Base-by-base conservation (phyloP, 176 grass and related monocot genomes). In the Lolium multiflorum region DNA sequence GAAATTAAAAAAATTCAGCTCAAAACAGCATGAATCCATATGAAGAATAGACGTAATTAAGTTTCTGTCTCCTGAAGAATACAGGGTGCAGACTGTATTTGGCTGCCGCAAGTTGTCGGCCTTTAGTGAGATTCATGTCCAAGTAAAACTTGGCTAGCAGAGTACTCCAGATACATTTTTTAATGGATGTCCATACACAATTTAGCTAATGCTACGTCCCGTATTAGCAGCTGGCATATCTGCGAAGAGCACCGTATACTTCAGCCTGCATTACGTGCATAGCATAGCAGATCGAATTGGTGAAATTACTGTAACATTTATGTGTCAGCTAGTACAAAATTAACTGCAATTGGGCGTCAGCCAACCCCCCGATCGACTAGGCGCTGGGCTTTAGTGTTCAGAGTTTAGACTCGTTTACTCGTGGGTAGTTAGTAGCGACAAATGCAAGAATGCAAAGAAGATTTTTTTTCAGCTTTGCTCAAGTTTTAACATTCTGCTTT, bases 81-180 rank as follows among this genome's bases (percentile, higher is more conserved):
- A 66, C 11, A 66, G 13, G 6, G 2, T 67, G 26, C 13, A 26
- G 6, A 50, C 3, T 47, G 4, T 6, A 41, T 46, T 41, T 59
- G 56, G 21, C 6, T 25, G 9, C 5, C 10, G 24, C 43, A 48
- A 48, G 70, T 48, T 64, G 21, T 51, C 61, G 2, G 28, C 12
- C 26, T 51, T 50, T 52, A 82, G 26, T 69, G 46, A 47, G 14
- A 39, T 39, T 69, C 63, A 82, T 17, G 79, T 68, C 46, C 9
- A 54, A 68, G 62, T 37, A 51, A 54, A 17, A 54, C 1, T n/a
- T 54, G 46, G 4, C 13, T 46, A 44, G 15, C 35, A 66, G 13
- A 66, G 46, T 46, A 26, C 39, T 5, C 15, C 38, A 28, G 3
- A 56, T 20, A 86, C 4, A 68, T n/a, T 69, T 47, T 57, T 37